Percentiles rank a stretch among this genome's conserved stretches.
Conservation (phyloP, 2,329 filamentous ascomycete species). For the Aspergillus floridensis region DNA sequence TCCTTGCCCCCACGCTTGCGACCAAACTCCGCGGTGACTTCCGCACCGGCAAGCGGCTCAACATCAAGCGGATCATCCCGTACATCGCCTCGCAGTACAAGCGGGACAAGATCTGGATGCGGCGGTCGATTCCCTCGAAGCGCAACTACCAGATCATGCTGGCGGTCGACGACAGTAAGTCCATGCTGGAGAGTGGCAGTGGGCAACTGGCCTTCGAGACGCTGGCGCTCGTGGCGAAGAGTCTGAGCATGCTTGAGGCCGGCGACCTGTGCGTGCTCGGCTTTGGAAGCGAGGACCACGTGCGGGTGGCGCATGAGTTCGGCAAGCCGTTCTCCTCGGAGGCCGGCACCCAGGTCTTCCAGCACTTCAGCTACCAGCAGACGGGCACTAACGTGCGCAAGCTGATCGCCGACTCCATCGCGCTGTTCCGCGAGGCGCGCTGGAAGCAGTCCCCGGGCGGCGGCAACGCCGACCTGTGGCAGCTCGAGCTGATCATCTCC, state of each 20-base stretch:
- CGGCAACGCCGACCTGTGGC: slow-evolving; percentile 77
- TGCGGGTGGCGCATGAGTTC: slow-evolving; percentile 83
- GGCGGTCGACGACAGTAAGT: slow-evolving; percentile 91
- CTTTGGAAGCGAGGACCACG: slow-evolving; percentile 70
- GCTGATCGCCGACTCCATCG: slow-evolving; percentile 73
- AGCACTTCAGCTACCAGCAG: slow-evolving; percentile 81
- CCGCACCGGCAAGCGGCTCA: slow-evolving; percentile 95
- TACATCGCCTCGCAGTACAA: slow-evolving; percentile 99
- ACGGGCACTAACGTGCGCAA: slow-evolving; percentile 80
- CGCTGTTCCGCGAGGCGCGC: slow-evolving; percentile 75
- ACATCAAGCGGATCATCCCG: slow-evolving; percentile 98
- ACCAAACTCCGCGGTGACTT: slow-evolving; percentile 97
- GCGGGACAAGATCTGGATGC: slow-evolving; percentile 99
- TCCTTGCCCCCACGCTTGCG: slow-evolving; percentile 88
- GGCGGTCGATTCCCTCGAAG: slow-evolving; percentile 84
- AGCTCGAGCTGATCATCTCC: slow-evolving; percentile 86
- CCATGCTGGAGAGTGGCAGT: slow-evolving; percentile 80
- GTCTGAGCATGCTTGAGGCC: slow-evolving; percentile 87
- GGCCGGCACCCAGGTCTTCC: slow-evolving; percentile 78
- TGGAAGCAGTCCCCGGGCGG: slow-evolving; percentile 53
- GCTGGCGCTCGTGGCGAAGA: slow-evolving; percentile 83
- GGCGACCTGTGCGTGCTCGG: slow-evolving; percentile 90
- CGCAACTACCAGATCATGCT: slow-evolving; percentile 96
- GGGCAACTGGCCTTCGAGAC: slow-evolving; percentile 87
- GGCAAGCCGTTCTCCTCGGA: slow-evolving; percentile 76